Evolutionary conservation across 75 land plant species (phyloP).

Genomic region (Picea glauca): DNA sequence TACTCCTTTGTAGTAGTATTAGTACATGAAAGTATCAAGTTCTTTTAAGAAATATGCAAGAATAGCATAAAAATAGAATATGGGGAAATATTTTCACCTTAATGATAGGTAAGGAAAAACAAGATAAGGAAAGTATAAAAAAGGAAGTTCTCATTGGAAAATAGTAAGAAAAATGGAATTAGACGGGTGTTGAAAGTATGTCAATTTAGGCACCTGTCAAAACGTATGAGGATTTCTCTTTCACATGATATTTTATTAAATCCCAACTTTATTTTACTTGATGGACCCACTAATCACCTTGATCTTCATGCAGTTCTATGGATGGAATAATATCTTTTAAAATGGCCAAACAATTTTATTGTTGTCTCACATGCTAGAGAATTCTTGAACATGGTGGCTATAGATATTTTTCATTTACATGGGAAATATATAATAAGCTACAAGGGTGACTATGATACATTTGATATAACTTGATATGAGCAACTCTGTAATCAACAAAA

Average conservation of each 20-base stretch:
- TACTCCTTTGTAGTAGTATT: too few relatives aligned
- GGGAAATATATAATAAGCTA: conserved; percentile 64
- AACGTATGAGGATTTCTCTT: conserved; percentile 94
- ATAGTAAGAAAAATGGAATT: too few relatives aligned
- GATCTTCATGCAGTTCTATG: conserved; percentile 94
- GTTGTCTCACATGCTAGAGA: conserved; percentile 99
- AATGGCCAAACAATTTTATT: conserved; percentile 97
- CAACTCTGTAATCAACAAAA: conserved; percentile 87
- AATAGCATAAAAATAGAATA: too few relatives aligned
- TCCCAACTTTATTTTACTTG: conserved; percentile 91
- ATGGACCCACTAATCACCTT: conserved; percentile 68
- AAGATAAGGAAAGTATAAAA: too few relatives aligned
- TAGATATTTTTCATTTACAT: conserved; percentile 87
- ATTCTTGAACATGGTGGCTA: conserved; percentile 96
- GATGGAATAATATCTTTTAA: conserved; percentile 86
- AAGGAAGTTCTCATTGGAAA: too few relatives aligned
- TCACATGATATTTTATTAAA: conserved; percentile 93
- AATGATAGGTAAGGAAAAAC: too few relatives aligned
- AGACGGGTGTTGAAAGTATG: too few relatives aligned
- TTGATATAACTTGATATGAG: conserved; percentile 91
- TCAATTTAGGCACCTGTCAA: too few relatives aligned
- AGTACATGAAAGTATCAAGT: too few relatives aligned
- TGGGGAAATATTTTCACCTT: too few relatives aligned
- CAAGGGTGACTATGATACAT: conserved; percentile 96
- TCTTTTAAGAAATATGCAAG: too few relatives aligned